Conservation (phyloP, 176 grass and related monocot species). For the Microstegium vimineum region DNA sequence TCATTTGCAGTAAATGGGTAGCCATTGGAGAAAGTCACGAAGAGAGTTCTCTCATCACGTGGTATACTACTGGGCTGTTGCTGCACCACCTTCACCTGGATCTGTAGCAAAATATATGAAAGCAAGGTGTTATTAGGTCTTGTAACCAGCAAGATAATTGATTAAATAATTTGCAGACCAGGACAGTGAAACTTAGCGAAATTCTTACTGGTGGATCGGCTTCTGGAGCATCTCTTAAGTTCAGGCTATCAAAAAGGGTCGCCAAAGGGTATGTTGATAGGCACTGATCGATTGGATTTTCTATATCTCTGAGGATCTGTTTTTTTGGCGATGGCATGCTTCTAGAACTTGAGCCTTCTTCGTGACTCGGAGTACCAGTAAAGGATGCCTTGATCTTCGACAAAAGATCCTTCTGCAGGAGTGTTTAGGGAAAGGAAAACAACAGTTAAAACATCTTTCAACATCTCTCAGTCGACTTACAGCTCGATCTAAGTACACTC, state of each 20-base stretch:
- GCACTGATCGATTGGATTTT: neutral
- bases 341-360: neutral
- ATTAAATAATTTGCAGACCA: neutral
- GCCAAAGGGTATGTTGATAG: neutral
- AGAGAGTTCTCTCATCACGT: constrained; percentile 61
- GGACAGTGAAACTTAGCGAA: neutral
- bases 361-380: neutral
- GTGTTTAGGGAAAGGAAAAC: neutral
- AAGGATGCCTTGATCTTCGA: constrained; percentile 20
- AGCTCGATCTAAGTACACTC: neutral
- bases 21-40: constrained; percentile 69
- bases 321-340: neutral
- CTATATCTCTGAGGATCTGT: neutral
- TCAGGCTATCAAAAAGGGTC: neutral
- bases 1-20: constrained; percentile 54
- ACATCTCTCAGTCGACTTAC: too few relatives aligned
- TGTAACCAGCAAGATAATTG: neutral
- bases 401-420: constrained; percentile 24
- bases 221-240: neutral
- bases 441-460: neutral
- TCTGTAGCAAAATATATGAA: neutral
- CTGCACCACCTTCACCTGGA: neutral
- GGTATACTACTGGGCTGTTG: constrained; percentile 10
- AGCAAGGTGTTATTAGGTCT: neutral
- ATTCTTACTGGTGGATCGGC: constrained; percentile 6